Evolutionary conservation across 352 stramenopile genomes (phyloP).

Genomic region (Phytophthora sp.): DNA sequence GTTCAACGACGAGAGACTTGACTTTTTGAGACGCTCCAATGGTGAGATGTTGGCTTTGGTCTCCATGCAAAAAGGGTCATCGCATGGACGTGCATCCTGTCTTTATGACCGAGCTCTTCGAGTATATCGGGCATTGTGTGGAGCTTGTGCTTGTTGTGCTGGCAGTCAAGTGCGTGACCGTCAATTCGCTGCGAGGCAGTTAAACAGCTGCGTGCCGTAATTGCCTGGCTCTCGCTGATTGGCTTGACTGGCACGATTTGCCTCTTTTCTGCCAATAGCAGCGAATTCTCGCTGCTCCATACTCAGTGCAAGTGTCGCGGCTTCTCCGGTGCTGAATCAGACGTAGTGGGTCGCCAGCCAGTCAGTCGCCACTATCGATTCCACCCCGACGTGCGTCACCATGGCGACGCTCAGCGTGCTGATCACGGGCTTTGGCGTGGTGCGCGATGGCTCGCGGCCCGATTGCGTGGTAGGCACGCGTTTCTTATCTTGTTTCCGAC

Average conservation of each 20-base stretch:
- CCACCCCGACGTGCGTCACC: neutral
- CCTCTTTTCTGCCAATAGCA: constrained; percentile 32
- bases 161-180: constrained; percentile 7
- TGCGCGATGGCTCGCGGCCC: constrained; percentile 53
- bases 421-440: constrained; percentile 76
- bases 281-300: constrained; percentile 1
- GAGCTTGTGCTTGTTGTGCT: constrained; percentile 4
- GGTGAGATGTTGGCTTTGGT: neutral
- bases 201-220: constrained; percentile 13
- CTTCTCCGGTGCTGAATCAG: constrained; percentile 29
- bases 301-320: constrained; percentile 17
- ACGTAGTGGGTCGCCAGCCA: constrained; percentile 22
- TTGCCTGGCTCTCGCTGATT: constrained; percentile 31
- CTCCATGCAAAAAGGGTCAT: neutral
- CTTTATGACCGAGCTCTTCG: constrained; percentile 7
- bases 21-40: too few species aligned
- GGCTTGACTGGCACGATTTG: constrained; percentile 19
- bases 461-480: constrained; percentile 53
- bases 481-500: neutral
- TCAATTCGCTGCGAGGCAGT: constrained; percentile 18
- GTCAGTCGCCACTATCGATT: constrained; percentile 32
- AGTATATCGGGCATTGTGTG: constrained; percentile 14
- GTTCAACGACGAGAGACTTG: constrained; percentile 20
- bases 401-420: constrained; percentile 79
- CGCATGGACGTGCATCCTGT: neutral